Evolutionary conservation across 805 yeast genomes (phyloP).

Genomic region (Candida sanyiensis): DNA sequence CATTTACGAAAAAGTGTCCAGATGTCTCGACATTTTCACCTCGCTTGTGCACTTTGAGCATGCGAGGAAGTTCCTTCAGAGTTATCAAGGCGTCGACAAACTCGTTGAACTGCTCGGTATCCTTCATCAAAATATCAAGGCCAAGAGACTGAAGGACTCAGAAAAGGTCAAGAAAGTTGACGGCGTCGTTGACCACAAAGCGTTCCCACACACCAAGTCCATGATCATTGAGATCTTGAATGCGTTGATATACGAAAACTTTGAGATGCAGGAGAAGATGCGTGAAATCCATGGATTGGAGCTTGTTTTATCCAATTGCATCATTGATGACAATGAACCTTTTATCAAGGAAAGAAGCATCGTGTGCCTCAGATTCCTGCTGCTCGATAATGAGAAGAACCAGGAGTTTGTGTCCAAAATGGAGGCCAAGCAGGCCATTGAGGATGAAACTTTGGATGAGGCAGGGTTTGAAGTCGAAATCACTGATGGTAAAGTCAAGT

Average conservation of each 20-base stretch:
- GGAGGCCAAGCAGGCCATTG: conserved; percentile 67
- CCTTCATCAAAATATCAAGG: conserved; percentile 31
- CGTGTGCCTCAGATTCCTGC: conserved; percentile 63
- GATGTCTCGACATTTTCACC: conserved; percentile 31
- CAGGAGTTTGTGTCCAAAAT: conserved; percentile 70
- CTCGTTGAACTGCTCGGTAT: conserved; percentile 27
- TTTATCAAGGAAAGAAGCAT: conserved; percentile 81
- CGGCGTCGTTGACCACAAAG: conserved; percentile 25
- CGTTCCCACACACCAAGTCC: conserved; percentile 62
- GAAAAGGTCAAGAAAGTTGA: conserved; percentile 13
- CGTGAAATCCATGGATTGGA: conserved; percentile 65
- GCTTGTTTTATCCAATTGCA: conserved; percentile 70
- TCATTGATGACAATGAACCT: conserved; percentile 85
- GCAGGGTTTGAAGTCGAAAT: conserved; percentile 78
- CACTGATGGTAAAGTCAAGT: conserved; percentile 59
- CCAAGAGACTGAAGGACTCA: conserved; percentile 24
- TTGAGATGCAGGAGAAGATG: conserved; percentile 58
- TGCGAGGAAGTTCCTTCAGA: conserved; percentile 30
- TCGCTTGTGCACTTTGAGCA: conserved; percentile 30
- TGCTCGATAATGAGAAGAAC: conserved; percentile 59
- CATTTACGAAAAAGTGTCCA: conserved; percentile 27
- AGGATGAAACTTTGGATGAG: conserved; percentile 53
- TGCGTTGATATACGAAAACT: conserved; percentile 45
- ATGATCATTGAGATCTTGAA: conserved; percentile 63
- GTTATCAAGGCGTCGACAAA: conserved; percentile 33